Evolutionary conservation across 352 stramenopile genomes (phyloP).

Genomic region (Pythium pyrilobum): DNA sequence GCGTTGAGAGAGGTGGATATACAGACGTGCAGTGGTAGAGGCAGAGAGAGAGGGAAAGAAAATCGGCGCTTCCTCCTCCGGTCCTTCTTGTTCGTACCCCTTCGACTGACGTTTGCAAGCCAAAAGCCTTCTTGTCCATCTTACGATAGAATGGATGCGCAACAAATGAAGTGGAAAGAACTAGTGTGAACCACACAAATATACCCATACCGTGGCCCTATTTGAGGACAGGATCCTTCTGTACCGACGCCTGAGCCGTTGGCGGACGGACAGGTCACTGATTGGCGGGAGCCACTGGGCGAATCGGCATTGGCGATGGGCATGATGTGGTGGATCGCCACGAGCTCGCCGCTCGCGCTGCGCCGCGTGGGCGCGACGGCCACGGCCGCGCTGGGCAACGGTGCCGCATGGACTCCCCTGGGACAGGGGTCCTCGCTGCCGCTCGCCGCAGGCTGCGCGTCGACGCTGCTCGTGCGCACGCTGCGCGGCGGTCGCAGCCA

Average conservation of each 20-base stretch:
- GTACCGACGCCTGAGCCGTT: slow-evolving; percentile 4
- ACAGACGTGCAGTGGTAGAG: background rate
- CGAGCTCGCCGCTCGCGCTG: background rate
- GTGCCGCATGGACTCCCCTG: background rate
- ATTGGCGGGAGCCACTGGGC: slow-evolving; percentile 13
- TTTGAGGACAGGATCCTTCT: too few species aligned
- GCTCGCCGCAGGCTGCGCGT: background rate
- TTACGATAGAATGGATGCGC: background rate
- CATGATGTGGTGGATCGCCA: slow-evolving; percentile 15
- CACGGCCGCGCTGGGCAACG: too few species aligned
- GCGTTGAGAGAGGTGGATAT: background rate
- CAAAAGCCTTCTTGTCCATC: too few species aligned
- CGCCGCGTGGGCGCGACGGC: background rate
- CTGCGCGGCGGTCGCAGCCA: slow-evolving; percentile 7
- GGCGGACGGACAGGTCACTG: background rate
- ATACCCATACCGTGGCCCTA: too few species aligned
- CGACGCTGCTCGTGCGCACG: slow-evolving; percentile 12
- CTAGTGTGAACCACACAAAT: slow-evolving; percentile 4
- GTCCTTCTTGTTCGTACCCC: too few species aligned
- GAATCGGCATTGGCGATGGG: slow-evolving; percentile 3
- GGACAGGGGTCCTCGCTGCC: too few species aligned
- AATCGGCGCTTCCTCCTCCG: too few species aligned
- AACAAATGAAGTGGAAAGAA: background rate
- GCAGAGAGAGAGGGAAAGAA: background rate
- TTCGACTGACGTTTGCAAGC: background rate